A percentile compares a stretch with the other conserved stretches of the same genome.
phyloP scores from a whole-genome alignment of 2,329 filamentous ascomycete genomes.

The Colletotrichum sojae region DNA sequence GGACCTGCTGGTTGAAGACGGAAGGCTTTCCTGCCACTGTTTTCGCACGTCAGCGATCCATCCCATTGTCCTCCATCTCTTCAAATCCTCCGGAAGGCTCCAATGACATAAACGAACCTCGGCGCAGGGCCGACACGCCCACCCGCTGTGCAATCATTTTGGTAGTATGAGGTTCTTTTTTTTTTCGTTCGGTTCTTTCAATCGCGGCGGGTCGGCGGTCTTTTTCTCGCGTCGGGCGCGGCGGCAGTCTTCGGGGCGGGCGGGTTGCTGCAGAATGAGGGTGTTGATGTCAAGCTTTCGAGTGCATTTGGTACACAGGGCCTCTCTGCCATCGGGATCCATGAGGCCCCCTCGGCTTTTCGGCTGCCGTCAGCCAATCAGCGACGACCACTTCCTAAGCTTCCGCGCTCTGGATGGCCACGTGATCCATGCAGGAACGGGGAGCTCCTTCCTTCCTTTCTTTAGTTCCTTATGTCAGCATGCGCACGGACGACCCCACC shows the following conservation, averaged over 20 bases:
- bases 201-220: not conserved
- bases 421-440: constrained; percentile 18
- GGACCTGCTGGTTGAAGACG: constrained; percentile 62
- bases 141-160: constrained; percentile 71
- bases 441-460: not conserved
- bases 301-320: constrained; percentile 2
- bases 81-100: not conserved
- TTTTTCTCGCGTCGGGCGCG: not conserved
- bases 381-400: constrained; percentile 54
- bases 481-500: constrained; percentile 32
- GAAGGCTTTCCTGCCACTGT: constrained; percentile 56
- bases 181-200: not conserved
- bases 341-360: constrained; percentile 55
- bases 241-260: constrained; percentile 30
- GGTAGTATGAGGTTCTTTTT: constrained; percentile 36
- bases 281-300: constrained; percentile 41
- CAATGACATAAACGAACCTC: constrained; percentile 60
- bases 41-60: constrained; percentile 30
- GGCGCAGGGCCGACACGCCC: constrained; percentile 71
- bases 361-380: constrained; percentile 60
- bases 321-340: constrained; percentile 4
- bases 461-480: no score
- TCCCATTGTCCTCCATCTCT: not conserved
- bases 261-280: constrained; percentile 18
- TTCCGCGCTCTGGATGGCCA: not conserved